Conservation (phyloP, 805 yeast genomes). For the Millerozyma miso region DNA sequence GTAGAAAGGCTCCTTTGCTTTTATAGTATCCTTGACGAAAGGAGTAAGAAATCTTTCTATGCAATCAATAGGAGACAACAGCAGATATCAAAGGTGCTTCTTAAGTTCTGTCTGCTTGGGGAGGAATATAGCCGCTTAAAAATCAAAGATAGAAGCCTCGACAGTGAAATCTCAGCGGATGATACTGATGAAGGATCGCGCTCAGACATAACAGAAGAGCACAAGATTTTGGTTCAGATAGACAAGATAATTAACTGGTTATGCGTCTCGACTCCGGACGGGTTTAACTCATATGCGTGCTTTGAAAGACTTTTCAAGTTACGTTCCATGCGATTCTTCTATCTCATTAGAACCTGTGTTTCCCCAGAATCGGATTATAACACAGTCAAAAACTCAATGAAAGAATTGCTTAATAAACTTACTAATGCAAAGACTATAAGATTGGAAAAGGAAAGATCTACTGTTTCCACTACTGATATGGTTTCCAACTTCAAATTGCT, state of each 20-base stretch:
- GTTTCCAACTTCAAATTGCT: slow-evolving; percentile 52
- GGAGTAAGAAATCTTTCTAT: slow-evolving; percentile 58
- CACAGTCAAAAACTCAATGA: slow-evolving; percentile 56
- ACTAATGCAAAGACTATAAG: slow-evolving; percentile 48
- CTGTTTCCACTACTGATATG: slow-evolving; percentile 46
- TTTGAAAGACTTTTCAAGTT: slow-evolving; percentile 49
- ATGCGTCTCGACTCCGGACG: slow-evolving; percentile 51
- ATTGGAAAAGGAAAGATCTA: slow-evolving; percentile 20
- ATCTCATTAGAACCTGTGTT: slow-evolving; percentile 51
- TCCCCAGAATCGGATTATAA: slow-evolving; percentile 56
- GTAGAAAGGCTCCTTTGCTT: slow-evolving; percentile 52
- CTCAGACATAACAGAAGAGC: slow-evolving; percentile 6
- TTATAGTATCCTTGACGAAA: slow-evolving; percentile 46
- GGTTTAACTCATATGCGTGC: slow-evolving; percentile 43
- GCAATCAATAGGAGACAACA: slow-evolving; percentile 71
- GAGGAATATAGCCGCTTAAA: slow-evolving; percentile 32
- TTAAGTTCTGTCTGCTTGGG: slow-evolving; percentile 45
- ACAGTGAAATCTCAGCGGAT: slow-evolving; percentile 2
- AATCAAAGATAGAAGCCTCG: not conserved
- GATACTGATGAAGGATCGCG: slow-evolving; percentile 14
- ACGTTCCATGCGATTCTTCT: slow-evolving; percentile 56
- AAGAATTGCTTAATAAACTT: slow-evolving; percentile 56
- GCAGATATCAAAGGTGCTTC: slow-evolving; percentile 50
- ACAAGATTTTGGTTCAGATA: slow-evolving; percentile 27
- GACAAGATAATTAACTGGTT: slow-evolving; percentile 63